phyloP scores from a whole-genome alignment of 495 filamentous ascomycete species.

The Lophiotrema nucula region DNA sequence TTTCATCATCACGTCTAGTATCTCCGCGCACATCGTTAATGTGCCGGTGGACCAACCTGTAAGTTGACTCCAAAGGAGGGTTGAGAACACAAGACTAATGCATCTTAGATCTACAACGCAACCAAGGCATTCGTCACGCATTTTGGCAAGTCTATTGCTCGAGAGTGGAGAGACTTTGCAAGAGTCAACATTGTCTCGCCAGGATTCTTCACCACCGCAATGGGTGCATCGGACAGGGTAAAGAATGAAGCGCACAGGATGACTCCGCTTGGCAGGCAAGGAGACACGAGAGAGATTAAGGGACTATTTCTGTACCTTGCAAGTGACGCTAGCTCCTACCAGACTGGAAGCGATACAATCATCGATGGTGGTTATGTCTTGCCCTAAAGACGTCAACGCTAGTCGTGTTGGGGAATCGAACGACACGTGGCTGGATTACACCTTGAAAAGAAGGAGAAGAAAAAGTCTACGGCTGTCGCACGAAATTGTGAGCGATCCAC shows the following conservation, averaged over 20 bases:
- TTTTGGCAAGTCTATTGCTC: slow-evolving; percentile 37
- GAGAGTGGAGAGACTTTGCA: slow-evolving; percentile 43
- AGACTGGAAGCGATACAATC: slow-evolving; percentile 38
- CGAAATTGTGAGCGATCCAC: too few relatives aligned
- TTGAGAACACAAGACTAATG: background rate
- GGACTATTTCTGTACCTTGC: slow-evolving; percentile 39
- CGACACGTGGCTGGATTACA: too few relatives aligned
- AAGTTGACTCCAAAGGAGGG: background rate
- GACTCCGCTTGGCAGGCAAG: slow-evolving; percentile 39
- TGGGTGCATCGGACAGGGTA: slow-evolving; percentile 37
- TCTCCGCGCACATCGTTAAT: slow-evolving; percentile 40
- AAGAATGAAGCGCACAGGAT: slow-evolving; percentile 45
- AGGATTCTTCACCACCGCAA: slow-evolving; percentile 40
- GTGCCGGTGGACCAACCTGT: slow-evolving; percentile 40
- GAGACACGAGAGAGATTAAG: slow-evolving; percentile 42
- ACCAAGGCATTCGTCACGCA: slow-evolving; percentile 40
- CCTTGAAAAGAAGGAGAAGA: too few relatives aligned
- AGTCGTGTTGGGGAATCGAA: too few relatives aligned
- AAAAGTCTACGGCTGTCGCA: too few relatives aligned
- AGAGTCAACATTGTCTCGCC: slow-evolving; percentile 33
- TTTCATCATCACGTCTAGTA: slow-evolving; percentile 41
- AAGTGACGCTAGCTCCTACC: slow-evolving; percentile 36
- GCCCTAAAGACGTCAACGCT: slow-evolving; percentile 28
- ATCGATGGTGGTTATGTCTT: slow-evolving; percentile 40
- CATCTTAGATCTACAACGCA: slow-evolving; percentile 34